These are phyloP conservation scores for Aspergillus quadricinctus DNA, from an alignment of 2,329 filamentous ascomycete species.

Conservation along the genomic window DNA sequence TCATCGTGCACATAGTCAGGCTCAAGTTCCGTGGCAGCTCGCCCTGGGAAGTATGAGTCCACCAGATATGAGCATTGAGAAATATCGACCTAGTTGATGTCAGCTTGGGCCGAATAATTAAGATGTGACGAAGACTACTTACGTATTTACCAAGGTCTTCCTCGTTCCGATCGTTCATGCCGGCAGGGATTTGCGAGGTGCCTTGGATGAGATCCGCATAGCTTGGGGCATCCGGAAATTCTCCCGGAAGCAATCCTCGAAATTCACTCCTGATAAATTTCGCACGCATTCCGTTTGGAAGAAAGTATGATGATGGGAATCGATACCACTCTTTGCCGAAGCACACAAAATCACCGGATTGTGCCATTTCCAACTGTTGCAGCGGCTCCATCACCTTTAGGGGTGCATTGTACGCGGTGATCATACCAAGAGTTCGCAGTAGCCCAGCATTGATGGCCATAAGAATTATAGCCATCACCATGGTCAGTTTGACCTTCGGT, in stretches of 20 bases:
- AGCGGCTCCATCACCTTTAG: slow-evolving; percentile 56
- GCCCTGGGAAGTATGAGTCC: slow-evolving; percentile 72
- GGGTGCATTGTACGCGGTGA: slow-evolving; percentile 79
- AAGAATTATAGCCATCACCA: slow-evolving; percentile 59
- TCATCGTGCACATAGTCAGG: slow-evolving; percentile 73
- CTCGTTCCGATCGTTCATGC: slow-evolving; percentile 88
- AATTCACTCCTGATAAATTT: slow-evolving; percentile 94
- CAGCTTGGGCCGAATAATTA: slow-evolving; percentile 2
- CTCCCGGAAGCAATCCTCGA: slow-evolving; percentile 78
- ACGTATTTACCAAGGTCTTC: slow-evolving; percentile 87
- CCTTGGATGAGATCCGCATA: slow-evolving; percentile 73
- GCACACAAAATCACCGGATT: slow-evolving; percentile 68
- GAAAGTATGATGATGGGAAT: slow-evolving; percentile 87
- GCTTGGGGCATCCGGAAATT: slow-evolving; percentile 71
- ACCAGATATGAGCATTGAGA: slow-evolving; percentile 76
- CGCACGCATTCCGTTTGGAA: slow-evolving; percentile 75
- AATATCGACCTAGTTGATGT: slow-evolving; percentile 55
- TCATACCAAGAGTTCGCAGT: slow-evolving; percentile 69
- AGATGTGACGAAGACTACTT: slow-evolving; percentile 24
- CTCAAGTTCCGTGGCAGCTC: slow-evolving; percentile 61
- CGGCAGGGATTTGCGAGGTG: slow-evolving; percentile 74
- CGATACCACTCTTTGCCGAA: slow-evolving; percentile 98
- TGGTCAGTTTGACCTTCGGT: slow-evolving; percentile 65
- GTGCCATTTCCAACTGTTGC: slow-evolving; percentile 49
- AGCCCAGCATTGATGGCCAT: slow-evolving; percentile 63